phyloP scores from a whole-genome alignment of 805 yeast species.

The Tetrapisispora fleetii region DNA sequence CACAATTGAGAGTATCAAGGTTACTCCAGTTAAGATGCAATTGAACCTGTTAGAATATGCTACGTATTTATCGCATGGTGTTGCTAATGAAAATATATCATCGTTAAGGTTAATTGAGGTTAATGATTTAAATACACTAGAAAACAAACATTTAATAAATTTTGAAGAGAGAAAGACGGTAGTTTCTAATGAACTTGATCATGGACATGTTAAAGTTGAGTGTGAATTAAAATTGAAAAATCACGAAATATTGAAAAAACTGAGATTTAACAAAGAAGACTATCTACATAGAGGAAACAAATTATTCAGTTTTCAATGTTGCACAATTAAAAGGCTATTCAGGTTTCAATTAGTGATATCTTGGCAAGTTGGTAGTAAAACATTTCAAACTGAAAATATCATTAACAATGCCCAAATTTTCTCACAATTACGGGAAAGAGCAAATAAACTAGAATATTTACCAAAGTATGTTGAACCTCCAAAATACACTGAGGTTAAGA shows the following conservation, averaged over 20 bases:
- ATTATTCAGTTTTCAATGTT: slow-evolving; percentile 23
- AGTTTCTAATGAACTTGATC: neutral
- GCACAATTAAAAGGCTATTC: slow-evolving; percentile 22
- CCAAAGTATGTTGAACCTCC: slow-evolving; percentile 26
- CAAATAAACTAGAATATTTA: slow-evolving; percentile 9
- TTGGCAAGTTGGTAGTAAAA: slow-evolving; percentile 17
- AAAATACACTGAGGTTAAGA: slow-evolving; percentile 11
- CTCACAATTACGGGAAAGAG: slow-evolving; percentile 9
- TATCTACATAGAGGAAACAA: slow-evolving; percentile 27
- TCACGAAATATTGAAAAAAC: slow-evolving; percentile 14
- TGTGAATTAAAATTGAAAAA: slow-evolving; percentile 16
- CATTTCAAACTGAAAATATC: slow-evolving; percentile 18
- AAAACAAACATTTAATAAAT: neutral
- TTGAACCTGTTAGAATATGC: slow-evolving; percentile 23
- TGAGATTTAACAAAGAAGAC: slow-evolving; percentile 26
- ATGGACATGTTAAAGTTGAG: slow-evolving; percentile 8
- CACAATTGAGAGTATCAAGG: slow-evolving; percentile 4
- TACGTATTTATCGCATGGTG: slow-evolving; percentile 23
- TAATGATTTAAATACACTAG: neutral
- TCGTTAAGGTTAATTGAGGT: slow-evolving; percentile 19
- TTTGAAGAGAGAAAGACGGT: neutral
- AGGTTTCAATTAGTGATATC: slow-evolving; percentile 21
- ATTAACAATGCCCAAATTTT: slow-evolving; percentile 18
- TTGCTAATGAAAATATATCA: slow-evolving; percentile 23
- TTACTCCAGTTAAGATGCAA: slow-evolving; percentile 15